These are phyloP conservation scores for Aspergillus sergii DNA, from an alignment of 2,329 filamentous ascomycete genomes.

Conservation along the genomic window DNA sequence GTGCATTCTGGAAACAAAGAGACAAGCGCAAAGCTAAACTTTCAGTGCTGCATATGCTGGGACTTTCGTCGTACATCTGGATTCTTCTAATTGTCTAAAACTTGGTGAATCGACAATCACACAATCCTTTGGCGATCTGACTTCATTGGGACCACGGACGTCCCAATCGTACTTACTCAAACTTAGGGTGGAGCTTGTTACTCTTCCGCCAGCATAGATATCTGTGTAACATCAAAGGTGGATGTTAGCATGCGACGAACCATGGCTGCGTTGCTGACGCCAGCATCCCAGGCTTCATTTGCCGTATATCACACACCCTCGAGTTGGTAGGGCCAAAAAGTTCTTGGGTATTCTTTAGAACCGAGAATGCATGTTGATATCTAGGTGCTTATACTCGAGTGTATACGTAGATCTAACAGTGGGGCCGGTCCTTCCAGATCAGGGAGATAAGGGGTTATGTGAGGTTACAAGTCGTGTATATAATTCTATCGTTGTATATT, in stretches of 20 bases:
- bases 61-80: background rate
- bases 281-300: conserved; percentile 21
- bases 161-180: background rate
- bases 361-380: conserved; percentile 27
- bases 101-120: background rate
- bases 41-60: conserved; percentile 5
- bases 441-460: background rate
- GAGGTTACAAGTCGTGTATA: conserved; percentile 1
- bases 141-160: background rate
- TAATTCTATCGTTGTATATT: conserved; percentile 3
- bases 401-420: conserved; percentile 11
- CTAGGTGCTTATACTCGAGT: conserved; percentile 20
- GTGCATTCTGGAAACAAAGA: background rate
- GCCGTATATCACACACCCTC: conserved; percentile 27
- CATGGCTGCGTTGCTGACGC: background rate
- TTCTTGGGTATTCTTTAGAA: conserved; percentile 17
- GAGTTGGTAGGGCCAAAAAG: conserved; percentile 27
- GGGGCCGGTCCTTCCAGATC: background rate
- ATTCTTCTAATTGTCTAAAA: conserved; percentile 1
- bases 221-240: conserved; percentile 2
- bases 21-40: background rate
- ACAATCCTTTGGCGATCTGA: background rate
- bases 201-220: background rate
- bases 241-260: conserved; percentile 10
- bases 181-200: background rate